Base-by-base conservation (phyloP, 1,139 yeast genomes). In the Candida tunisiensis region DNA sequence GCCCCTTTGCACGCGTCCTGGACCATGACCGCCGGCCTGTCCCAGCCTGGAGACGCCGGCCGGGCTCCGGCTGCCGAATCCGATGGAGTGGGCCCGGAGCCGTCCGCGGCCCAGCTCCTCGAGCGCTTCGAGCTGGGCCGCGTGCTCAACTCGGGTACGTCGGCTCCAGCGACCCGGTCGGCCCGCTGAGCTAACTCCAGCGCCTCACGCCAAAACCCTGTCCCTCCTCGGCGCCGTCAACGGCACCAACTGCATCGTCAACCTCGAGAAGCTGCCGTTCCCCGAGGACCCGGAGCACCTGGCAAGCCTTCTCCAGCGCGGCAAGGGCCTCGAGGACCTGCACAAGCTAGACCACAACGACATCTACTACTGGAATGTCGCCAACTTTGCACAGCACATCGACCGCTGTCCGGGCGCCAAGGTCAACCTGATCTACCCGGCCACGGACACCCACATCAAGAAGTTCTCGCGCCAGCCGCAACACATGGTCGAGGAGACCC, bases 361-460 rank as follows among this genome's bases (percentile, higher is more conserved):
- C 41, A 71, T 85, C 1, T 88, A 85, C 44, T 65, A 62, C 36
- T 85, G 96, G 95, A 78, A 82, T 5, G 50, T 65, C 23, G 69
- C 69, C 0, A 51, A 62, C 1, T 39, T 74, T 23, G 39, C 42
- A 3, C 79, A 73, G 39, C 54, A 58, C 26, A 38, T 74, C 15
- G 57, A 56, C 0, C 35, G 38, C 1, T 39, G 41, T 8, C 83
- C 93, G 0, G 64, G 72, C 0, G 74, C 75, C 8, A 85, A 85
- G 44, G 45, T 80, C 31, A 82, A 75, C 40, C 39, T 88, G 34
- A 74, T 88, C 12, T 82, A 69, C 47, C 99, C 99, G 1, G 96
- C 98, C 1, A 75, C 94, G 0, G 74, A 71, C 29, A 67, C 74
- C 7, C 98, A 88, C 45, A 72, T 88, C 31, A 64, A 64, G 30